A percentile compares a stretch with the other conserved stretches of the same genome.
These are phyloP conservation scores for Fusarium succisae DNA, from an alignment of 2,329 filamentous ascomycete genomes.

Conservation along the genomic window DNA sequence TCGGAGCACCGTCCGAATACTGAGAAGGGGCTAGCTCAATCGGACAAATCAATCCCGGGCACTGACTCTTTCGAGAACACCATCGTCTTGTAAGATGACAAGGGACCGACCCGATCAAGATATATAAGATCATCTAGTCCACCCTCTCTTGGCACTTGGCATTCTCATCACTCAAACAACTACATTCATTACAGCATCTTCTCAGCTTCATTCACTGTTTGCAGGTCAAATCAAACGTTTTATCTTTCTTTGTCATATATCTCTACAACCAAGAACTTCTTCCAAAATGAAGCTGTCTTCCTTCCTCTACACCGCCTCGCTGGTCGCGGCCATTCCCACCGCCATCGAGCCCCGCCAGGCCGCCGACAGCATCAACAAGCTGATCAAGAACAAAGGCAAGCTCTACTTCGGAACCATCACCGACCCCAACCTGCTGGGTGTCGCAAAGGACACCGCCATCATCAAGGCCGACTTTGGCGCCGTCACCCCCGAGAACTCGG, in stretches of 20 bases:
- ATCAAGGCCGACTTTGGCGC: constrained; percentile 72
- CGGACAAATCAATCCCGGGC: not conserved
- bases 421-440: constrained; percentile 62
- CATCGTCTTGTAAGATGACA: not conserved
- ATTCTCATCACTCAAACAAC: not conserved
- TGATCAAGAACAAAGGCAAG: constrained; percentile 67
- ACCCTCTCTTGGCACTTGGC: constrained; percentile 14
- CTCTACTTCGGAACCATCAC: constrained; percentile 69
- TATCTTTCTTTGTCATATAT: not conserved
- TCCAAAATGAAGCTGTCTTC: constrained; percentile 17
- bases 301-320: constrained; percentile 20
- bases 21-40: not conserved
- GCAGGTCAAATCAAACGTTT: constrained; percentile 12
- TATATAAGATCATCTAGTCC: not conserved
- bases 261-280: not conserved
- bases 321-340: constrained; percentile 23
- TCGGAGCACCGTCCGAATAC: not conserved
- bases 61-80: not conserved
- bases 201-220: constrained; percentile 7
- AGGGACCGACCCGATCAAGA: not conserved
- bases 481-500: constrained; percentile 74
- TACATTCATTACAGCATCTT: not conserved
- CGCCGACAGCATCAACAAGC: constrained; percentile 5
- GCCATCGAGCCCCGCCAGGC: constrained; percentile 17
- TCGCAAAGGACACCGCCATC: constrained; percentile 49